Percentiles rank a stretch among this genome's conserved stretches.
These are phyloP conservation scores for Guadua angustifolia DNA, from an alignment of 176 grass and related monocot genomes.

Conservation along the genomic window DNA sequence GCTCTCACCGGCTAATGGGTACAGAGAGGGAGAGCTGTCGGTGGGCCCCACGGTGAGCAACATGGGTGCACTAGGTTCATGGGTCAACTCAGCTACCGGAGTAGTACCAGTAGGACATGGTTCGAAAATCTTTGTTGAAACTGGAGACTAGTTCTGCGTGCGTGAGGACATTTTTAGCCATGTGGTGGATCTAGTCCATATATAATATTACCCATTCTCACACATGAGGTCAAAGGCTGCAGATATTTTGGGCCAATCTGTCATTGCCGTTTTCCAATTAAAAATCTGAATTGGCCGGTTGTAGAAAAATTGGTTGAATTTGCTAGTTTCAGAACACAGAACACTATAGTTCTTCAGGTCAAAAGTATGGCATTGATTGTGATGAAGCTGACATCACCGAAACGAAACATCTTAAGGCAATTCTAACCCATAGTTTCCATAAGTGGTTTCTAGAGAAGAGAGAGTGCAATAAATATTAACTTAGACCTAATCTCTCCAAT, in stretches of 20 bases:
- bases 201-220: background rate
- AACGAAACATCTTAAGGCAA: too few relatives aligned
- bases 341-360: background rate
- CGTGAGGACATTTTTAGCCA: background rate
- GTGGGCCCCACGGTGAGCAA: background rate
- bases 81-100: constrained; percentile 33
- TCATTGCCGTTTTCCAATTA: background rate
- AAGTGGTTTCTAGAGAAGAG: too few relatives aligned
- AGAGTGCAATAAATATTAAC: too few relatives aligned
- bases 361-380: background rate
- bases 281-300: background rate
- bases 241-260: background rate
- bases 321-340: background rate
- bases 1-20: background rate
- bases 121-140: constrained; percentile 26
- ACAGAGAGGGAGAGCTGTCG: background rate
- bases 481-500: too few relatives aligned
- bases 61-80: constrained; percentile 23
- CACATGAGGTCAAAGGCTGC: background rate
- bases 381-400: background rate
- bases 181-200: background rate
- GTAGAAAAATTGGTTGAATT: background rate
- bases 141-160: background rate
- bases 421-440: too few relatives aligned
- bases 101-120: background rate